Evolutionary conservation across 2,329 filamentous ascomycete genomes (phyloP), one percentile per base, ranked within the genome.

Genomic region (Aschersonia sp.): DNA sequence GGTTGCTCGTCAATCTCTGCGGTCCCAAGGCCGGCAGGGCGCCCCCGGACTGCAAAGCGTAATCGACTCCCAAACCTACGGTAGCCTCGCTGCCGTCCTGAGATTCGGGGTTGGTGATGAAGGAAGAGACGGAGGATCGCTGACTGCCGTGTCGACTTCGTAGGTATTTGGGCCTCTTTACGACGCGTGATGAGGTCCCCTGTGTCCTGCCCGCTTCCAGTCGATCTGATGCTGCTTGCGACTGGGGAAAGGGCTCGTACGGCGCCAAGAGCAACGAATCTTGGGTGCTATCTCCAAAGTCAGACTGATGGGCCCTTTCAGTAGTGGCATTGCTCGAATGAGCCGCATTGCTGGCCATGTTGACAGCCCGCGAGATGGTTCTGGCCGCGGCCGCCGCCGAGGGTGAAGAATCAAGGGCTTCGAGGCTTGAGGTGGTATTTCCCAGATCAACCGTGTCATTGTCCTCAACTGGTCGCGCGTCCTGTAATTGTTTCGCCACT

Each of bases 41-140:
- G 30, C 88, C 86, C 20, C 86, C 88, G 2, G 86, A 85, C 57
- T 94, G 86, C 38, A 94, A 69, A 30, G 86, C 85, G 64, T 84
- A 92, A 61, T 95, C 89, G 6, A 80, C 79, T 5, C 84, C 71
- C 7, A 71, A 58, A 5, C 71, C 83, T 20, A 87, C 69, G 4
- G 85, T 89, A 4, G 74, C 75, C 53, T 94, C 88, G 58, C 82
- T 91, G n/a, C 78, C 78, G 38, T 79, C 75, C 43, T 71, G 63
- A 4, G 65, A 66, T n/a, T 76, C 74, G 2, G 68, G 60, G 46
- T 74, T 76, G 12, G 73, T 73, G n/a, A 68, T 58, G 41, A 77
- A 73, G 1, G 78, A 82, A 1, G 78, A 82, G 3, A 74, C 69
- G 2, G 78, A 82, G 4, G 78, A 82, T 47, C 75, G 68, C 53